These are phyloP conservation scores for Chlamydomonas eustigma DNA, from an alignment of 139 green algal species.

Conservation along the genomic window DNA sequence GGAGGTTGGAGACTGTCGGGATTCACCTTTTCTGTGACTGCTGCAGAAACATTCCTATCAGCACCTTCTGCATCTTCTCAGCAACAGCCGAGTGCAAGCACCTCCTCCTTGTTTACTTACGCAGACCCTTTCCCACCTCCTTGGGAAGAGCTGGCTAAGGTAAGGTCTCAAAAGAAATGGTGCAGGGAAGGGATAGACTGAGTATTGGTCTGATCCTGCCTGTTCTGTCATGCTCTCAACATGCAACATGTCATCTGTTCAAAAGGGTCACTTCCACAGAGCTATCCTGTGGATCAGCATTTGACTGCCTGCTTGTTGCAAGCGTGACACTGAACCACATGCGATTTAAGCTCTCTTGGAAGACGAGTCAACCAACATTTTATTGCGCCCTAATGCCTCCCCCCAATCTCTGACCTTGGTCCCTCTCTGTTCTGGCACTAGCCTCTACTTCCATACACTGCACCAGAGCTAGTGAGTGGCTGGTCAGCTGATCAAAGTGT, in stretches of 20 bases:
- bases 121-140: constrained; percentile 28
- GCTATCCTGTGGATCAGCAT: too few species aligned
- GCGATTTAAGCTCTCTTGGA: too few species aligned
- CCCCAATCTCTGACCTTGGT: background rate
- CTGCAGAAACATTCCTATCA: constrained; percentile 6
- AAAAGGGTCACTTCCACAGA: too few species aligned
- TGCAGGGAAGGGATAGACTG: background rate
- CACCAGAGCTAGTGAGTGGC: constrained; percentile 1
- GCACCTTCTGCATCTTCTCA: background rate
- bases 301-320: too few species aligned
- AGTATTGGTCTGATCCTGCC: background rate
- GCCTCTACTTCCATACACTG: background rate
- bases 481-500: background rate
- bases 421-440: background rate
- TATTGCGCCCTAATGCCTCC: too few species aligned
- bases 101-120: constrained; percentile 27
- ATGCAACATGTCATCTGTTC: too few species aligned
- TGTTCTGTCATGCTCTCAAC: background rate
- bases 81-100: background rate
- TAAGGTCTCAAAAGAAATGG: background rate
- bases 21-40: constrained; percentile 46
- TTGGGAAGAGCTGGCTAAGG: constrained; percentile 44
- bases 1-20: constrained; percentile 75
- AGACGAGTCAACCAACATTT: too few species aligned
- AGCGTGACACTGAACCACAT: too few species aligned